These are phyloP conservation scores for Oropetium thomaeum DNA, from an alignment of 176 grass and related monocot genomes.

Conservation along the genomic window DNA sequence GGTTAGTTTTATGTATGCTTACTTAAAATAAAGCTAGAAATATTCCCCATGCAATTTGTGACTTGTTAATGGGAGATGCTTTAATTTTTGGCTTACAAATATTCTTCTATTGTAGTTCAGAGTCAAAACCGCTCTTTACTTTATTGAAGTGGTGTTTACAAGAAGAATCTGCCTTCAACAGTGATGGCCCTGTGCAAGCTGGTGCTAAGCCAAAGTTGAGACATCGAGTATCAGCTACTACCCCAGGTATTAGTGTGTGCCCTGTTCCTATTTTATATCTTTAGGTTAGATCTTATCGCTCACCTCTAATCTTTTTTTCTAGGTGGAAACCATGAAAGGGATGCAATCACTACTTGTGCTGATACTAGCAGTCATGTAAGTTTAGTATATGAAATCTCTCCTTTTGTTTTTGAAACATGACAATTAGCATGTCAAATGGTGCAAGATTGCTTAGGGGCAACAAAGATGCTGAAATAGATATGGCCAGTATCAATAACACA, in stretches of 20 bases:
- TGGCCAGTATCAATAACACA: not conserved
- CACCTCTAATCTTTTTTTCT: constrained; percentile 6
- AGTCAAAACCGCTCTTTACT: constrained; percentile 45
- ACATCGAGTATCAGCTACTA: constrained; percentile 44
- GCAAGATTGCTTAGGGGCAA: not conserved
- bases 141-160: constrained; percentile 64
- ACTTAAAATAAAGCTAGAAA: not conserved
- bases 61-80: not conserved
- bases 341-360: constrained; percentile 21
- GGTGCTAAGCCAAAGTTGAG: constrained; percentile 50
- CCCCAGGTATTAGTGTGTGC: constrained; percentile 35
- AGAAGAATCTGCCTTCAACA: constrained; percentile 36
- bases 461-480: not conserved
- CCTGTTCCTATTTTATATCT: constrained; percentile 26
- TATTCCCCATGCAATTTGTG: not conserved
- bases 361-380: constrained; percentile 52
- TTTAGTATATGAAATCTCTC: not conserved
- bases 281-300: constrained; percentile 14
- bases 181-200: constrained; percentile 12
- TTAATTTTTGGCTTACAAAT: not conserved
- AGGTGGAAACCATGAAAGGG: constrained; percentile 36
- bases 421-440: not conserved
- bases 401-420: constrained; percentile 6
- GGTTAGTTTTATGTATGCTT: not conserved
- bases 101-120: constrained; percentile 41